Evolutionary conservation across 257 asterid genomes (phyloP), one percentile per base, ranked within the genome.

Genomic region (Fraxinus pennsylvanica): DNA sequence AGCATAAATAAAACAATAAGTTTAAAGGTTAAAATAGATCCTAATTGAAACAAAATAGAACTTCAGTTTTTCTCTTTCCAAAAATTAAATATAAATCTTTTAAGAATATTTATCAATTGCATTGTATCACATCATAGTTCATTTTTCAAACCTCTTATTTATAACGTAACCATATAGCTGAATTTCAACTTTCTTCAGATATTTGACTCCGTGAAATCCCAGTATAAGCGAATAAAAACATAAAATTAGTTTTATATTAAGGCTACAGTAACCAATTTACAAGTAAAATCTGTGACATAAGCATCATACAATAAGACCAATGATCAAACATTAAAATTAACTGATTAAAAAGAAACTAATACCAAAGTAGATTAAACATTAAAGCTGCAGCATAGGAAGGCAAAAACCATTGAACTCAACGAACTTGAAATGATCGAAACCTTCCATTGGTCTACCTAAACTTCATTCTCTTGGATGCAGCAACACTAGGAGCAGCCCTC

Each of bases 391-490:
- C 67, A 21, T n/a, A 59, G 12, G 12, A 21, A 59, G 67, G 67
- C 67, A 59, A 21, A 59, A 59, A 21, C 12, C 67, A 59, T n/a
- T 59, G 14, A n/a, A 59, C 12, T 21, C 30, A 0, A 21, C 21
- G 15, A 47, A 15, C 21, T 57, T n/a, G 29, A n/a, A n/a, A 57
- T 19, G 27, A 63, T 9, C 36, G 6, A 12, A 14, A 25, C 32
- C 63, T 43, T 43, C 13, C n/a, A 72, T 30, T 72, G 17, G 15
- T 30, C 89, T 92, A 86, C 88, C 92, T 86, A 68, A 88, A 88
- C 86, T 81, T 91, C 57, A 76, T 9, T 36, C 93, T 72, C 83
- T 91, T 91, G 10, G 90, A 71, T 50, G 79, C 86, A 68, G 80
- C 63, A 63, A 12, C 59, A 32, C 88, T 82, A 13, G 90, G 87